Percentiles rank a stretch among this genome's conserved stretches.
phyloP scores from a whole-genome alignment of 1,284 basidiomycete genomes.

The Ustilago bromivora region DNA sequence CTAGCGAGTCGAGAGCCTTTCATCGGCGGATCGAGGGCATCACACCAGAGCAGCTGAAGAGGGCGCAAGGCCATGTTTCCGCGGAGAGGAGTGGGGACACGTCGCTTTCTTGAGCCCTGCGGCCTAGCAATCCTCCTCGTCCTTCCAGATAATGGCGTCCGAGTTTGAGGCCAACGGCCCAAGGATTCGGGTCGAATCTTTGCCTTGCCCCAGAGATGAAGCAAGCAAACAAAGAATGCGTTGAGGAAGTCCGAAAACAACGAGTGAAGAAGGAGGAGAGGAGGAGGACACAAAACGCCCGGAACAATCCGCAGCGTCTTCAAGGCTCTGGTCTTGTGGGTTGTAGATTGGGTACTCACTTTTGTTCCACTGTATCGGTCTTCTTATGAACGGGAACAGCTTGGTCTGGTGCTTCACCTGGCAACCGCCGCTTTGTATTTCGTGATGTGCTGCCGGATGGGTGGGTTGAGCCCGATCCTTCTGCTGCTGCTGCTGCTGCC shows the following conservation, averaged over 20 bases:
- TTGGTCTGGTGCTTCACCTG: background rate
- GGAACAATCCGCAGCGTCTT: background rate
- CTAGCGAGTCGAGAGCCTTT: background rate
- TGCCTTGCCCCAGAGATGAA: conserved; percentile 1
- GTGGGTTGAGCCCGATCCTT: conserved; percentile 13
- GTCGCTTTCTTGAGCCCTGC: background rate
- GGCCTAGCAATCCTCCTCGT: background rate
- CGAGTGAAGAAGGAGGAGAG: background rate
- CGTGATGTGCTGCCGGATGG: background rate
- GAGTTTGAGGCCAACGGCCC: background rate
- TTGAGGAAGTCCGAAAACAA: background rate
- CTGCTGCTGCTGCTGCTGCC: conserved; percentile 10
- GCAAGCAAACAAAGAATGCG: background rate
- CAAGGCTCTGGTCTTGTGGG: background rate
- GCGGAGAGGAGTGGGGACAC: background rate
- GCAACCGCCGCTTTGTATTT: background rate
- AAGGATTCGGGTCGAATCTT: conserved; percentile 1
- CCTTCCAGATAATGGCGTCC: background rate
- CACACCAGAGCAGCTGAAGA: background rate
- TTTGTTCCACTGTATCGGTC: conserved; percentile 18
- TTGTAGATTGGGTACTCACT: conserved; percentile 16
- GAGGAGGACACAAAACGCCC: background rate
- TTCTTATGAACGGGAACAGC: conserved; percentile 12
- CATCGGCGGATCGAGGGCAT: background rate
- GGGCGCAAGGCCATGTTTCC: background rate